These are phyloP conservation scores for Bipolaris zeicola DNA, from an alignment of 2,329 filamentous ascomycete genomes.

Conservation along the genomic window DNA sequence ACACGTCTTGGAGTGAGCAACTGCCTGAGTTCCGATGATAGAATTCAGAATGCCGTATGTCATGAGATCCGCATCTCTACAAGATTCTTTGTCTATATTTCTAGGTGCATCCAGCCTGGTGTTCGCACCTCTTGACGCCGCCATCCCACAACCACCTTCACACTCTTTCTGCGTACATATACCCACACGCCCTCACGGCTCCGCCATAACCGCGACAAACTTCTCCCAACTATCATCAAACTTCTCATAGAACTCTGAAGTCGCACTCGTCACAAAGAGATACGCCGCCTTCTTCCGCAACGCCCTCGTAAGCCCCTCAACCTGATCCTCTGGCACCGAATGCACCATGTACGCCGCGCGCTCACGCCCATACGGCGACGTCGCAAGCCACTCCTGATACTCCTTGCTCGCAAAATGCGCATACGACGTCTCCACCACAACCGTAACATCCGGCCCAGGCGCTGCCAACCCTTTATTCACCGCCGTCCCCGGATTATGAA, in stretches of 20 bases:
- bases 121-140: not conserved
- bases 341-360: conserved; percentile 36
- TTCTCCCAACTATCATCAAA: conserved; percentile 30
- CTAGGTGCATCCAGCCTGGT: not conserved
- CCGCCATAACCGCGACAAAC: conserved; percentile 28
- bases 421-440: conserved; percentile 33
- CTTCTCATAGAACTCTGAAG: conserved; percentile 25
- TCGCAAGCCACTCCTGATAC: conserved; percentile 35
- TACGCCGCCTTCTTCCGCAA: conserved; percentile 26
- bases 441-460: conserved; percentile 35
- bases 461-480: conserved; percentile 26
- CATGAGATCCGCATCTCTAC: not conserved
- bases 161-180: not conserved
- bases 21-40: not conserved
- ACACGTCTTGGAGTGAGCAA: not conserved
- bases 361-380: conserved; percentile 27
- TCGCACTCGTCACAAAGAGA: conserved; percentile 37
- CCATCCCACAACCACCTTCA: not conserved
- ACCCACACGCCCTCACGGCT: not conserved
- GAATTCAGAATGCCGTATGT: not conserved
- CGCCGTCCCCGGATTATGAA: conserved; percentile 41
- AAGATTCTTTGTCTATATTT: not conserved
- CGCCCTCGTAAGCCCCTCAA: conserved; percentile 16
- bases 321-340: conserved; percentile 23
- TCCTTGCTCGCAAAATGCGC: conserved; percentile 21